Base-by-base conservation (phyloP, 768 basidiomycete species). In the Lactarius indigo region DNA sequence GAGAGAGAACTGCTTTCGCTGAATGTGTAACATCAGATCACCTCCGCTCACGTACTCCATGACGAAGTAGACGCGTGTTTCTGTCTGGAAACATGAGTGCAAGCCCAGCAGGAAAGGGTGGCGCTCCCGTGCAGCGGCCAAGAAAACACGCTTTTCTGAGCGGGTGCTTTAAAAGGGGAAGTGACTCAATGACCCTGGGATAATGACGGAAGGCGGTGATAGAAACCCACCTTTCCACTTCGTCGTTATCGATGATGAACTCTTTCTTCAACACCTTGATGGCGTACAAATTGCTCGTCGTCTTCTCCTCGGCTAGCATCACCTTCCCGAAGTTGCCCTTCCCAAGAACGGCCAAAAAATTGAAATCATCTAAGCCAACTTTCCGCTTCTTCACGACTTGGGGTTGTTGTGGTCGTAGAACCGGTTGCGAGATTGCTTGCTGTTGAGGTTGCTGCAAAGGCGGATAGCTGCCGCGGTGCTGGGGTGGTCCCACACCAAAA, bases 221-320 rank as follows among this genome's bases (percentile, higher is more conserved):
- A 47, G 35, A 28, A 50, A 66, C 83, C 64, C 71, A 96, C 96
- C 95, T 97, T 79, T 98, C 97, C 3, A 99, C 95, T 82, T 98
- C 97, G 77, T 99, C 97, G 68, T 99, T 98, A 76, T 99, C 97
- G 73, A 99, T 98, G 76, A 99, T 98, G 75, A 99, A 98, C 79
- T 98, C 97, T 76, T 99, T 99, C 84, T 99, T 99, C 76, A 99
- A 76, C n/a, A 99, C 97, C 79, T 99, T 99, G 82, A 99, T 98
- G n/a, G 97, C 97, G 75, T 91, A 98, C 64, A 98, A 78, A 59
- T 85, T 87, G 72, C 87, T 92, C 59, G 87, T 85, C 76, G 84
- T 88, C 86, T 99, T 99, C 83, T 99, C 97, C 78, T 99, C 97
- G 12, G 97, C 97, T 66, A 99, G 80, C 97, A 99, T 99, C 78